Conservation (phyloP, 495 filamentous ascomycete genomes). For the Tuber calosporum region DNA sequence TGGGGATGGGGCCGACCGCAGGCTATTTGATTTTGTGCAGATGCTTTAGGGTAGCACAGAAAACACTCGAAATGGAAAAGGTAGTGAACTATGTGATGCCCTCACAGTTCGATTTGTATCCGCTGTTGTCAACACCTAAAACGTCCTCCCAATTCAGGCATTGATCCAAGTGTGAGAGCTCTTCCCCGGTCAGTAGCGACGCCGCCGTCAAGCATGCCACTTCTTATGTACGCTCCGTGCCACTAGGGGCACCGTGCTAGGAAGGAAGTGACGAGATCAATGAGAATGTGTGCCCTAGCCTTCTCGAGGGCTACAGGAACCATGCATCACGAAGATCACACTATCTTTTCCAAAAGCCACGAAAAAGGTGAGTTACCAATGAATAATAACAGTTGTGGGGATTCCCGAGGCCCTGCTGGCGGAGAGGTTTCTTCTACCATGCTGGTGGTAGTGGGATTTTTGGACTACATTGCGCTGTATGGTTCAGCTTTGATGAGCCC, state of each 20-base stretch:
- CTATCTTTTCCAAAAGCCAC: neutral
- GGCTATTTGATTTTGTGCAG: too few species aligned
- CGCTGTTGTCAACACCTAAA: constrained; percentile 6
- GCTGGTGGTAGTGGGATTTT: neutral
- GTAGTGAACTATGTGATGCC: constrained; percentile 10
- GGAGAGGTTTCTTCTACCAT: neutral
- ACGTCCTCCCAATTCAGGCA: neutral
- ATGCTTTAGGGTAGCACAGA: too few species aligned
- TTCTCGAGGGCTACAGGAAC: neutral
- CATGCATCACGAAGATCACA: neutral
- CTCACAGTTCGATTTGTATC: constrained; percentile 10
- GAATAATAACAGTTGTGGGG: neutral
- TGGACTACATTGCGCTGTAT: neutral
- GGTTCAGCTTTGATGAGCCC: neutral
- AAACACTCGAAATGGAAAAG: too few species aligned
- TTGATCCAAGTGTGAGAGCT: too few species aligned
- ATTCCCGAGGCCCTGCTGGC: neutral
- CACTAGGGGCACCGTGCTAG: neutral
- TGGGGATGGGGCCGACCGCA: too few species aligned
- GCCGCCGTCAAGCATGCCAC: neutral
- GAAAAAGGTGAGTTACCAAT: neutral
- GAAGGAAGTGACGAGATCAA: neutral
- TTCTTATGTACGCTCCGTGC: neutral
- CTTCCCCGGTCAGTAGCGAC: neutral
- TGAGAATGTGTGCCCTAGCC: neutral